These are phyloP conservation scores for Ilyonectria robusta DNA, from an alignment of 2,329 filamentous ascomycete species.

Conservation along the genomic window DNA sequence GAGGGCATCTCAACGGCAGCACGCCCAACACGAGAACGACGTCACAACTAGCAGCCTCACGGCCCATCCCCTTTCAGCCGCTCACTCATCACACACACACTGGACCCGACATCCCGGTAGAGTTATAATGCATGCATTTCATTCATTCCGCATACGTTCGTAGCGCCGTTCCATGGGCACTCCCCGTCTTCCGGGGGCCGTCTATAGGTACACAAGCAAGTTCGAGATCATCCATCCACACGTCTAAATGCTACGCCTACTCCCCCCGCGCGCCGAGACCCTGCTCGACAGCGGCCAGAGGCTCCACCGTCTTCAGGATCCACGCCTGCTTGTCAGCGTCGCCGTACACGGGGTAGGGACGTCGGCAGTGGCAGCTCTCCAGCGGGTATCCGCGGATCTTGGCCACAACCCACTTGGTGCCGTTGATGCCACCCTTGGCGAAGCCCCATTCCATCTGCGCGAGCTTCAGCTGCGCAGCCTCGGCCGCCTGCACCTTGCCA, in stretches of 20 bases:
- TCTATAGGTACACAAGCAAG: constrained; percentile 20
- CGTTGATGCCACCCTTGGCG: constrained; percentile 71
- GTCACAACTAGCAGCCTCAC: background rate
- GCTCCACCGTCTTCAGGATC: constrained; percentile 49
- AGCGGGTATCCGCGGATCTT: constrained; percentile 67
- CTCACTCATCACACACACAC: background rate
- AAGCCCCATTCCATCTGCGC: constrained; percentile 70
- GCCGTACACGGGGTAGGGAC: constrained; percentile 67
- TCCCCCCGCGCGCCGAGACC: constrained; percentile 40
- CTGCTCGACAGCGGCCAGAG: constrained; percentile 40
- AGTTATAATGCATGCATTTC: constrained; percentile 27
- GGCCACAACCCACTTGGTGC: constrained; percentile 72
- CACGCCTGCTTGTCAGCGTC: constrained; percentile 52
- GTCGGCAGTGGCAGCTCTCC: constrained; percentile 65
- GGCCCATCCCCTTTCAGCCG: constrained; percentile 2
- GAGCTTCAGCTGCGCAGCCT: constrained; percentile 64
- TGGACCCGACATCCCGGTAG: constrained; percentile 16
- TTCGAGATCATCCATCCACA: constrained; percentile 9
- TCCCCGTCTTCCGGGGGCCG: constrained; percentile 3
- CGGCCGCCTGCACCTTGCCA: constrained; percentile 63
- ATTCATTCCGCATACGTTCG: constrained; percentile 29
- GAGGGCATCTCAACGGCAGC: background rate
- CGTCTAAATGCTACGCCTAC: constrained; percentile 21
- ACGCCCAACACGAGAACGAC: background rate
- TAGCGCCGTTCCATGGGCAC: constrained; percentile 24